These are phyloP conservation scores for Aspergillus amoenus DNA, from an alignment of 2,329 filamentous ascomycete species.

Conservation along the genomic window DNA sequence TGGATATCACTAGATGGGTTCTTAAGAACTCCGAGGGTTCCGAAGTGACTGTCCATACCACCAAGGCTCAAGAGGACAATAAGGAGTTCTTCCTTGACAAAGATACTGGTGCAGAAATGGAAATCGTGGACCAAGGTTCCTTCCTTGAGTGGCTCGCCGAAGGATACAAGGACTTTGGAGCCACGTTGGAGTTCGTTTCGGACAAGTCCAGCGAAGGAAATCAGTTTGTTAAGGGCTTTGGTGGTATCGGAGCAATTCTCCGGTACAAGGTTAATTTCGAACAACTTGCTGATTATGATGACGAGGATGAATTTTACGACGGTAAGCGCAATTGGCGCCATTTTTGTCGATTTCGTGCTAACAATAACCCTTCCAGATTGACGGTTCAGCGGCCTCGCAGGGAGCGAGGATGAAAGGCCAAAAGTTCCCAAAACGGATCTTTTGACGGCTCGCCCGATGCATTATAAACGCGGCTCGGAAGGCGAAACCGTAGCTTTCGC, in stretches of 20 bases:
- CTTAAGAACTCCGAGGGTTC: slow-evolving; percentile 74
- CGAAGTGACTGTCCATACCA: slow-evolving; percentile 80
- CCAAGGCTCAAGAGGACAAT: slow-evolving; percentile 77
- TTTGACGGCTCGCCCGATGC: slow-evolving; percentile 55
- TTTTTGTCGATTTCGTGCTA: slow-evolving; percentile 1
- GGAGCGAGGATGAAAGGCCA: slow-evolving; percentile 80
- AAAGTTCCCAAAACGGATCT: slow-evolving; percentile 51
- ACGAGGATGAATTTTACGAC: slow-evolving; percentile 92
- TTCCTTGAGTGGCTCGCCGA: slow-evolving; percentile 99
- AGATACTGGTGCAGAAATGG: slow-evolving; percentile 96
- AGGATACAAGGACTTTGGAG: slow-evolving; percentile 97
- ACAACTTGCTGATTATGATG: slow-evolving; percentile 87
- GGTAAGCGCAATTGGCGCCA: slow-evolving; percentile 40
- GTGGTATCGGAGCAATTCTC: slow-evolving; percentile 94
- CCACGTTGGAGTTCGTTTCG: slow-evolving; percentile 92
- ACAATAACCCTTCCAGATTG: slow-evolving; percentile 60
- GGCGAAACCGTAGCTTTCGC: slow-evolving; percentile 33
- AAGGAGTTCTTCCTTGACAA: slow-evolving; percentile 91
- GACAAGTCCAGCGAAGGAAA: slow-evolving; percentile 97
- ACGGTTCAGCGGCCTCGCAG: slow-evolving; percentile 84
- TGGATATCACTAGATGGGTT: slow-evolving; percentile 89
- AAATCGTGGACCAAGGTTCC: slow-evolving; percentile 78
- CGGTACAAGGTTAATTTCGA: slow-evolving; percentile 99
- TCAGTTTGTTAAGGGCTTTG: slow-evolving; percentile 99
- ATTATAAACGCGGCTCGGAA: slow-evolving; percentile 35